A percentile compares a stretch with the other conserved stretches of the same genome.
phyloP scores from a whole-genome alignment of 192 early-diverging fungal genomes.

The Backusella psychrophila region DNA sequence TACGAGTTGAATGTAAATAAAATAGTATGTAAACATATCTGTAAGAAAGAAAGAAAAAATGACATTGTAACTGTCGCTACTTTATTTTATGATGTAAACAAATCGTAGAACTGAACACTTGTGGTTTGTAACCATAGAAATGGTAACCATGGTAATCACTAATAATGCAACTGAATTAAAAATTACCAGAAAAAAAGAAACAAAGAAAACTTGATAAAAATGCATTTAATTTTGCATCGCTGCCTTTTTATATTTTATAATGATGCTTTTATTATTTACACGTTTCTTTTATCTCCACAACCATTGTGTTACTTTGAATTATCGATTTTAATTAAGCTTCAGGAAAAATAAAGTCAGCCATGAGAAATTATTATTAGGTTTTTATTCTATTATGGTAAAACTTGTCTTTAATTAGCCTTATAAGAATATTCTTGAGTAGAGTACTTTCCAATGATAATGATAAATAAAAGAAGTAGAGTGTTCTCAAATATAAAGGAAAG shows the following conservation, averaged over 20 bases:
- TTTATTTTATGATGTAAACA: background rate
- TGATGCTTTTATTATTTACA: background rate
- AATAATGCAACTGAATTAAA: background rate
- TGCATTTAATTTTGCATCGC: background rate
- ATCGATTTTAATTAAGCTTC: background rate
- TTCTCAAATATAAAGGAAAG: background rate
- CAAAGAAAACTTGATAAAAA: background rate
- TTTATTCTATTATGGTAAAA: background rate
- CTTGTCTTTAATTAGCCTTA: background rate
- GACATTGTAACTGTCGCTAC: background rate
- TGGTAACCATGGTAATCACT: background rate
- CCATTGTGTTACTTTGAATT: background rate
- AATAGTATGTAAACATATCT: background rate
- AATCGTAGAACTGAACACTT: background rate
- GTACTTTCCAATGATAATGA: background rate
- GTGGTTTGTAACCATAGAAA: background rate
- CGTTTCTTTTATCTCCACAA: background rate
- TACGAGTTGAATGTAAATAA: background rate
- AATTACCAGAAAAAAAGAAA: background rate
- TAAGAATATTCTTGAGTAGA: background rate
- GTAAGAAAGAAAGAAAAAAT: background rate
- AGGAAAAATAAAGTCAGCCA: slow-evolving; percentile 4
- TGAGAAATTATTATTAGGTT: background rate
- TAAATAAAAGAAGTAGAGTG: background rate
- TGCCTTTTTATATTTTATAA: background rate